These are phyloP conservation scores for Yamadazyma dushanensis DNA, from an alignment of 1,139 yeast genomes.

Conservation along the genomic window DNA sequence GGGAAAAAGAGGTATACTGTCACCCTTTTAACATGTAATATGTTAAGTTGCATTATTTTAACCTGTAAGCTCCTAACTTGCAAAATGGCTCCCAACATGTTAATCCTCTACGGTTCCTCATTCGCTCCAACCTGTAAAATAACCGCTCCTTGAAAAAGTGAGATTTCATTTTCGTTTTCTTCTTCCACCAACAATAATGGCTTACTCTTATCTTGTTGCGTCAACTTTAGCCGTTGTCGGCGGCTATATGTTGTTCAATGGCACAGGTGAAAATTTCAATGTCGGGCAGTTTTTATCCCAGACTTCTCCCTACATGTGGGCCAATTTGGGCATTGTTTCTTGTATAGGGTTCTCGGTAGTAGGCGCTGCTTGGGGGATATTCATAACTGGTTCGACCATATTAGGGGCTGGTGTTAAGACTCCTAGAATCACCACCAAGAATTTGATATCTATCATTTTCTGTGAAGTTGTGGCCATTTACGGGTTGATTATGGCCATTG, in stretches of 20 bases:
- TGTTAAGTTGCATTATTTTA: not conserved
- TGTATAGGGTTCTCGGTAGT: slow-evolving; percentile 95
- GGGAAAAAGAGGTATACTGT: no score
- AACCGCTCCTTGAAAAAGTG: not conserved
- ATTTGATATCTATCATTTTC: slow-evolving; percentile 92
- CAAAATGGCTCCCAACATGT: no score
- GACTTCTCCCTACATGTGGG: slow-evolving; percentile 98
- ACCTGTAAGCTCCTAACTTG: not conserved
- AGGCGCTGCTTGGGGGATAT: slow-evolving; percentile 99
- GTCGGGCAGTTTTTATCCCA: slow-evolving; percentile 83
- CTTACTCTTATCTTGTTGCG: slow-evolving; percentile 21
- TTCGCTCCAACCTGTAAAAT: slow-evolving; percentile 1
- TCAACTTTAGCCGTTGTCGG: slow-evolving; percentile 41
- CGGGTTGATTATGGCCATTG: slow-evolving; percentile 97
- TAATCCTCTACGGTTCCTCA: not conserved
- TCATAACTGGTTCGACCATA: slow-evolving; percentile 91
- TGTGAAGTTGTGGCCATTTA: slow-evolving; percentile 99
- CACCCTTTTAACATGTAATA: no score
- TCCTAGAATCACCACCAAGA: slow-evolving; percentile 96
- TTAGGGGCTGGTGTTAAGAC: slow-evolving; percentile 98
- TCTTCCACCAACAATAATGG: slow-evolving; percentile 6
- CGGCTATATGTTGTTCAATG: slow-evolving; percentile 81
- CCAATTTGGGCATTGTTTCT: slow-evolving; percentile 83
- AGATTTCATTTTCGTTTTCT: slow-evolving; percentile 1
- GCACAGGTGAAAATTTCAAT: slow-evolving; percentile 87